Evolutionary conservation across 441 rosid genomes (phyloP).

Genomic region (Corymbia citriodora): DNA sequence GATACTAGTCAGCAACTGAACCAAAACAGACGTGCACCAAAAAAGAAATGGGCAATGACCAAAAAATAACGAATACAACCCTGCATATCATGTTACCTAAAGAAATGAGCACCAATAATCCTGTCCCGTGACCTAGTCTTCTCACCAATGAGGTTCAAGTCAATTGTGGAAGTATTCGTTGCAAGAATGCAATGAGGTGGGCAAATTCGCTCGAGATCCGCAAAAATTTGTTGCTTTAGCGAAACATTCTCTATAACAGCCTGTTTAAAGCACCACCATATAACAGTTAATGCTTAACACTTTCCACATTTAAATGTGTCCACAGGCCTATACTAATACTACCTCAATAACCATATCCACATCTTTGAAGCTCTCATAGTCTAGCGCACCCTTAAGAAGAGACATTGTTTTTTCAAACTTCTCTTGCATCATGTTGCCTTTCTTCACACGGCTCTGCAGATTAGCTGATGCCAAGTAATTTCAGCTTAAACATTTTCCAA

Average conservation of each 20-base stretch:
- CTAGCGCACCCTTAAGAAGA: conserved; percentile 74
- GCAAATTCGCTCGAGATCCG: conserved; percentile 85
- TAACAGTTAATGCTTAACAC: conserved; percentile 6
- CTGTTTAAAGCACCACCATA: conserved; percentile 47
- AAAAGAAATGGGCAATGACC: neutral
- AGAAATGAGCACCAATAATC: conserved; percentile 96
- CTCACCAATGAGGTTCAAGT: conserved; percentile 83
- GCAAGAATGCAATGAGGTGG: conserved; percentile 89
- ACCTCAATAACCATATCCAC: conserved; percentile 99
- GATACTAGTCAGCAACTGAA: conserved; percentile 5
- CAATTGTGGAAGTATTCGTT: conserved; percentile 93
- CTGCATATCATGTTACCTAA: conserved; percentile 47
- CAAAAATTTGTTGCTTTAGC: conserved; percentile 88
- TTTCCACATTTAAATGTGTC: conserved; percentile 3
- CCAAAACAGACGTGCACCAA: neutral
- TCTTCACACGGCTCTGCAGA: conserved; percentile 86
- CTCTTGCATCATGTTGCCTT: conserved; percentile 73
- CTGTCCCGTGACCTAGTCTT: conserved; percentile 69
- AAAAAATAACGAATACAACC: neutral
- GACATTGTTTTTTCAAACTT: conserved; percentile 83
- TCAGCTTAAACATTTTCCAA: neutral
- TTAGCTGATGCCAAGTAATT: conserved; percentile 43
- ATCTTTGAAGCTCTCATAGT: conserved; percentile 81
- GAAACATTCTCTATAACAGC: conserved; percentile 89
- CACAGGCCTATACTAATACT: conserved; percentile 1